Base-by-base conservation (phyloP, 2,329 filamentous ascomycete species). In the Aspergillus brasiliensis region DNA sequence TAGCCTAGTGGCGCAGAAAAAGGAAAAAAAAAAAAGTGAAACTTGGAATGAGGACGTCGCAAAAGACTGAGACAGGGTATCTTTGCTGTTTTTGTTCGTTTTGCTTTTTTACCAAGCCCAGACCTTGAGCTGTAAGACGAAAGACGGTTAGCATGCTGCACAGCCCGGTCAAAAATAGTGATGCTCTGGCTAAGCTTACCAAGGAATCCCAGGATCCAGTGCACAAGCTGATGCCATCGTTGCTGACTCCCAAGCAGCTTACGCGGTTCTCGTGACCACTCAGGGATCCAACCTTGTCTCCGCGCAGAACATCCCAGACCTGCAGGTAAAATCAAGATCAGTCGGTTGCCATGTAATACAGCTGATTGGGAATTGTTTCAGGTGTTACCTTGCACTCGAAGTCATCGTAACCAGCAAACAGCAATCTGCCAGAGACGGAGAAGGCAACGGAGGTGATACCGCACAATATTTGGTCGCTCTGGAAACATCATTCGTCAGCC, bases 141-240 rank as follows among this genome's bases (percentile, higher is more conserved):
- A 57, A 51, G 48, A 23, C 19, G 5, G 47, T 68, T 60, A 68
- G 65, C 48, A 59, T 27, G 11, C 46, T 27, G 47, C 25, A 11
- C 3, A 11, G 6, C 17, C 8, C 47, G 25, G 42, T 42, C 17
- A 19, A 27, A 13, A n/a, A 23, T 10, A 49, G 5, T 10, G 23
- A 23, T 21, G 21, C 19, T 40, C 21, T 8, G 7, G 46, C 31
- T 34, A 44, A 57, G 85, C 92, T 82, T 86, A 98, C 95, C 84
- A 97, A 86, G 73, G 95, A 97, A 82, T 99, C 95, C 95, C 95
- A 99, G 69, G 95, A 99, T 78, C 95, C 95, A 74, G 95, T 99
- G 86, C 95, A 98, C 82, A 99, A 84, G 83, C 94, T 98, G 82
- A 98, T 97, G 65, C 94, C 95, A 75, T 99, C 95, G 78, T 98